Base-by-base conservation (phyloP, 805 yeast genomes). In the Saccharomyces jurei region DNA sequence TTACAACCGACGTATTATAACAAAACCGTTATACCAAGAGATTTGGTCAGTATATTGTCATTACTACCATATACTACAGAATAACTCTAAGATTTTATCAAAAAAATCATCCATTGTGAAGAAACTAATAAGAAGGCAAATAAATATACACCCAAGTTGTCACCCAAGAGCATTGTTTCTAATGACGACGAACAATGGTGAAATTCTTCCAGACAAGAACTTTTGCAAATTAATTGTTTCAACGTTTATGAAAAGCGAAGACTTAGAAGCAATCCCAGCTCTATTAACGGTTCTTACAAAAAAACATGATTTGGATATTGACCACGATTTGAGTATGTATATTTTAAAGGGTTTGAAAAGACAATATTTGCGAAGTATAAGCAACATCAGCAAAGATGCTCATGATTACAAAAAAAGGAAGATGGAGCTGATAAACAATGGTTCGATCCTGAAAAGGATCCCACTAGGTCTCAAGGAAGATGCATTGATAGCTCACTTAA, bases 41-140 rank as follows among this genome's bases (percentile, higher is more conserved):
- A 64, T 74, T 14, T 74, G 75, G 74, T 60, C 55, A 28, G 54
- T 58, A 1, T 57, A 70, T 28, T 54, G 62, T 49, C 53, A 63
- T 51, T 64, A 58, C 55, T 55, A 55, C 54, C 54, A 51, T 30
- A 32, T 51, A 51, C 14, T 54, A 57, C 28, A 55, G 47, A 41
- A 56, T 58, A 9, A 60, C 61, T 29, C 56, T 54, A 22, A 46
- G 46, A 10, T 60, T 52, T 31, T 60, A 61, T 62, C 56, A 49
- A 41, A 54, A 41, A 26, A 36, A 17, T 36, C 44, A 11, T 36
- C 44, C 48, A 52, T 27, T 51, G 52, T 2, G 48, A 47, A 8
- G 55, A 47, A 14, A 56, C 54, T 14, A 52, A 56, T 8, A 22
- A 54, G 27, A 50, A 52, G 29, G 54, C 61, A 8, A 36, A 36